Evolutionary conservation across 2,329 filamentous ascomycete genomes (phyloP).

Genomic region (Graphilbum fragrans): DNA sequence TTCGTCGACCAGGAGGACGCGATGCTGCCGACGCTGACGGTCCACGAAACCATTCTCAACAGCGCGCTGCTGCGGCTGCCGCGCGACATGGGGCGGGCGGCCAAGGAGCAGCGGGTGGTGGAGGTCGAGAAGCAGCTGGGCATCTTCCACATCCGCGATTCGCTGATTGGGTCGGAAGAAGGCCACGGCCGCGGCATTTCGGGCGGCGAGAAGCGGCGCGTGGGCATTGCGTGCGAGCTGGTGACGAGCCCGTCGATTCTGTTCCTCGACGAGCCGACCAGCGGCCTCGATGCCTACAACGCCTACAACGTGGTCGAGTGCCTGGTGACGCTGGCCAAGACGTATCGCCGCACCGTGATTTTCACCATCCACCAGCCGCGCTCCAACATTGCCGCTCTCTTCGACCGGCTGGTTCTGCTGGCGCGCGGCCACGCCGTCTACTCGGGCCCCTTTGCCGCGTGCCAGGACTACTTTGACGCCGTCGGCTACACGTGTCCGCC

Average conservation of each 20-base stretch:
- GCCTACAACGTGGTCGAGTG: slow-evolving; percentile 98
- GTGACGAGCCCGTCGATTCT: slow-evolving; percentile 96
- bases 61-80: slow-evolving; percentile 89
- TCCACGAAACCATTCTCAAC: slow-evolving; percentile 94
- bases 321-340: slow-evolving; percentile 86
- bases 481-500: slow-evolving; percentile 89
- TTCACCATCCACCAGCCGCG: slow-evolving; percentile 98
- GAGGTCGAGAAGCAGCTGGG: slow-evolving; percentile 95
- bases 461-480: slow-evolving; percentile 84
- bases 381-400: slow-evolving; percentile 95
- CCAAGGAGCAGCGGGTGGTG: slow-evolving; percentile 84
- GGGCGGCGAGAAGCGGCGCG: slow-evolving; percentile 88
- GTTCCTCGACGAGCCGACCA: slow-evolving; percentile 94
- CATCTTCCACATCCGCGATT: slow-evolving; percentile 87
- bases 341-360: slow-evolving; percentile 91
- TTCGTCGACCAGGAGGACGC: slow-evolving; percentile 98
- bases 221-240: slow-evolving; percentile 93
- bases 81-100: slow-evolving; percentile 70
- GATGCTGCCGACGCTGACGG: slow-evolving; percentile 88
- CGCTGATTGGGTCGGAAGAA: slow-evolving; percentile 92
- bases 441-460: slow-evolving; percentile 78
- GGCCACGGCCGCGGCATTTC: slow-evolving; percentile 90
- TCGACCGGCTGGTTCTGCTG: slow-evolving; percentile 84
- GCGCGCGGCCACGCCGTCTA: slow-evolving; percentile 86
- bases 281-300: slow-evolving; percentile 90